These are phyloP conservation scores for Coleophoma crateriformis DNA, from an alignment of 2,329 filamentous ascomycete species.

Conservation along the genomic window DNA sequence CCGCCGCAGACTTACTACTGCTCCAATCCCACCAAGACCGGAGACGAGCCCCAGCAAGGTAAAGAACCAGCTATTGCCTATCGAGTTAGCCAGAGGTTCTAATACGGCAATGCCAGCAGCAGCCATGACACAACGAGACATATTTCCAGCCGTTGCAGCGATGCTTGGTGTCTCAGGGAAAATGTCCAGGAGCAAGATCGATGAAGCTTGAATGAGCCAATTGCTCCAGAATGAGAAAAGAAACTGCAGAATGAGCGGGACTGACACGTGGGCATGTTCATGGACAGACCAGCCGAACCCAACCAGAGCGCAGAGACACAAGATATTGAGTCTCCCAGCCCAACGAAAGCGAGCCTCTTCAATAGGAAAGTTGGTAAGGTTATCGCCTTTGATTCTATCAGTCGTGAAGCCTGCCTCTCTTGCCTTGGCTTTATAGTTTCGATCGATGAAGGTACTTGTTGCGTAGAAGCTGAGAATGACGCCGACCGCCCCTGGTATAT, in stretches of 20 bases:
- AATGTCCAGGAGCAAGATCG: slow-evolving; percentile 56
- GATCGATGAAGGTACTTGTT: slow-evolving; percentile 48
- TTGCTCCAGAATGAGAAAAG: slow-evolving; percentile 40
- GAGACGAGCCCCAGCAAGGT: not conserved
- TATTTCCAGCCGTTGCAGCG: slow-evolving; percentile 47
- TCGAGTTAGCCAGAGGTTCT: not conserved
- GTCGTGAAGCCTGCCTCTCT: slow-evolving; percentile 51
- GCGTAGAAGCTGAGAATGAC: slow-evolving; percentile 39
- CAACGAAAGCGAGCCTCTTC: slow-evolving; percentile 29
- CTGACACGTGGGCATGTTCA: slow-evolving; percentile 39
- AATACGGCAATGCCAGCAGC: slow-evolving; percentile 2
- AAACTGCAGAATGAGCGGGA: slow-evolving; percentile 46
- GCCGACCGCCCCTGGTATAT: slow-evolving; percentile 35
- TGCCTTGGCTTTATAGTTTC: slow-evolving; percentile 66
- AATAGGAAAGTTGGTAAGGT: slow-evolving; percentile 16
- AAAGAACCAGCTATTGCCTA: slow-evolving; percentile 35
- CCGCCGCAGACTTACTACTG: not conserved
- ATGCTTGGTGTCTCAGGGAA: slow-evolving; percentile 52
- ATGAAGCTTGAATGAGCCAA: slow-evolving; percentile 54
- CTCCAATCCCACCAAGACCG: not conserved
- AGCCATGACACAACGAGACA: slow-evolving; percentile 3
- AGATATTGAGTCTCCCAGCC: slow-evolving; percentile 27
- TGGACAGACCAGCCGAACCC: slow-evolving; percentile 50
- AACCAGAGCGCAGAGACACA: slow-evolving; percentile 44
- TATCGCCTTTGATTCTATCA: slow-evolving; percentile 39